Percentiles rank a stretch among this genome's conserved stretches.
Evolutionary conservation across 306 rosid species (phyloP).

Genomic region (Acacia confusa): DNA sequence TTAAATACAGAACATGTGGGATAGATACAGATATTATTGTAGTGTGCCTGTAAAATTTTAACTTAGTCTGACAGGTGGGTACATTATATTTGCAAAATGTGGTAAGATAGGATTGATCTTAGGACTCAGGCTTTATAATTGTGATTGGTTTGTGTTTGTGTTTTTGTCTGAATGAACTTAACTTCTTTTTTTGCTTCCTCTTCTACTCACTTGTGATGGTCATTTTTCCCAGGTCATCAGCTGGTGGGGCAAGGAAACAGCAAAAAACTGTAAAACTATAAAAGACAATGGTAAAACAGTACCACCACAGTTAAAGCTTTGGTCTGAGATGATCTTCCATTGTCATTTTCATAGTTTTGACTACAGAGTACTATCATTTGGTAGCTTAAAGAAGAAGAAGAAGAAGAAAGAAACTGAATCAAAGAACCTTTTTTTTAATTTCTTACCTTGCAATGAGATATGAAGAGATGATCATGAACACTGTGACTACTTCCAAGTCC

Average conservation of each 20-base stretch:
- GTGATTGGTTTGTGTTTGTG: not conserved
- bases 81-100: not conserved
- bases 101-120: too few species aligned
- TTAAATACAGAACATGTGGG: not conserved
- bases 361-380: not conserved
- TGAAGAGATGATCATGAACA: constrained; percentile 51
- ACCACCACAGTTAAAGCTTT: not conserved
- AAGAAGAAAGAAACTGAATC: not conserved
- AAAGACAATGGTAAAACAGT: not conserved
- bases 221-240: not conserved
- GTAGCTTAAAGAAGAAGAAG: not conserved
- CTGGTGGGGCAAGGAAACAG: not conserved
- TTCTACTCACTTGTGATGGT: not conserved
- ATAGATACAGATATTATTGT: not conserved
- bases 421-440: not conserved
- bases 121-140: not conserved
- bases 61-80: not conserved
- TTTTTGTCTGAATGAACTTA: not conserved
- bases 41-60: not conserved
- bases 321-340: not conserved
- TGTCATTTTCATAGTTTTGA: not conserved
- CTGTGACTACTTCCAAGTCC: constrained; percentile 53
- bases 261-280: not conserved
- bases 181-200: not conserved
- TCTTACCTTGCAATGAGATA: constrained; percentile 64